Evolutionary conservation across 1,284 basidiomycete species (phyloP).

Genomic region (Rhodotorula glutinis): DNA sequence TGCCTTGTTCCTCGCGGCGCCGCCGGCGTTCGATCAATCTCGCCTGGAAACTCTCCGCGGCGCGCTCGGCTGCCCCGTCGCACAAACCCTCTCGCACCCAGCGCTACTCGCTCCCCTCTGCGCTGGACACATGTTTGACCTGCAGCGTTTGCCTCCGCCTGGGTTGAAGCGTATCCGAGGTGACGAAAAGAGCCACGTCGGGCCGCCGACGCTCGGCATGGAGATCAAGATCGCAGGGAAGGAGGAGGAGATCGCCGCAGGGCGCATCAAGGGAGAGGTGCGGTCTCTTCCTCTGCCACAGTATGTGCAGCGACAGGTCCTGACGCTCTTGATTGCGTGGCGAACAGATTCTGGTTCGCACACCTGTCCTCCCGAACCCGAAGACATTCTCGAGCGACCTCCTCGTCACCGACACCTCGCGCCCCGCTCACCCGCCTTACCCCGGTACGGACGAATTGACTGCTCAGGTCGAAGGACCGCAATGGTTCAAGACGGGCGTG

Average conservation of each 20-base stretch:
- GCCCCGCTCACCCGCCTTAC: slow-evolving; percentile 24
- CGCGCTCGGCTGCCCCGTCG: slow-evolving; percentile 35
- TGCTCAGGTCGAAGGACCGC: not conserved
- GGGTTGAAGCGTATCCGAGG: slow-evolving; percentile 6
- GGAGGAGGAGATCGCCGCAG: slow-evolving; percentile 30
- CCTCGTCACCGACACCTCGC: slow-evolving; percentile 11
- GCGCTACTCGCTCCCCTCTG: slow-evolving; percentile 34
- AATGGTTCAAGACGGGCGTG: slow-evolving; percentile 35
- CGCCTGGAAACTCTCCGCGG: slow-evolving; percentile 36
- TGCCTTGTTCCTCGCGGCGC: slow-evolving; percentile 30
- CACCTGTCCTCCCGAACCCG: slow-evolving; percentile 26
- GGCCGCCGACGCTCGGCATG: slow-evolving; percentile 32
- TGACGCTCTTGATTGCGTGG: not conserved
- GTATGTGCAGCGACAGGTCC: not conserved
- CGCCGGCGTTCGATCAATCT: slow-evolving; percentile 17
- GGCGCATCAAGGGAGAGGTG: slow-evolving; percentile 34
- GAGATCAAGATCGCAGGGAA: slow-evolving; percentile 39
- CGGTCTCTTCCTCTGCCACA: not conserved
- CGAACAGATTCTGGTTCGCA: slow-evolving; percentile 31
- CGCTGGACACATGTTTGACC: slow-evolving; percentile 33
- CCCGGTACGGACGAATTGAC: slow-evolving; percentile 2
- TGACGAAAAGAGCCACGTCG: slow-evolving; percentile 32
- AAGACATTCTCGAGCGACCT: slow-evolving; percentile 12
- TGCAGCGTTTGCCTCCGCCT: slow-evolving; percentile 37
- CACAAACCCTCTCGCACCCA: slow-evolving; percentile 31